A percentile compares a stretch with the other conserved stretches of the same genome.
These are phyloP conservation scores for Aspergillus eucalypticola DNA, from an alignment of 2,329 filamentous ascomycete species.

Conservation along the genomic window DNA sequence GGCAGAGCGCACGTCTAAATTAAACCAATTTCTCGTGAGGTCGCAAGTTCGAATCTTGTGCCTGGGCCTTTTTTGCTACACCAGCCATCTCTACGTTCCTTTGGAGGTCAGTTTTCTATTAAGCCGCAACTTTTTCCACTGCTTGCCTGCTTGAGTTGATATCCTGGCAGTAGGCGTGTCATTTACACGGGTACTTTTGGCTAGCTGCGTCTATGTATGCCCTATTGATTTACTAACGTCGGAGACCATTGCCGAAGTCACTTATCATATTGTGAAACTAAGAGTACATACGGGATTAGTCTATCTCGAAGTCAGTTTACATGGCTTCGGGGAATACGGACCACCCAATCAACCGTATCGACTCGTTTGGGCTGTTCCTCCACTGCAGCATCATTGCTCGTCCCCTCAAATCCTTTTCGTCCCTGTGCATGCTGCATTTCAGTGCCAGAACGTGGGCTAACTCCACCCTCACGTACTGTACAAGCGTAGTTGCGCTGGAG, in stretches of 20 bases:
- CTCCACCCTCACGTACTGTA: not conserved
- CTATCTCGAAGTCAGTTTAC: not conserved
- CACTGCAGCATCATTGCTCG: not conserved
- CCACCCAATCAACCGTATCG: not conserved
- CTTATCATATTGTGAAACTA: too few species aligned
- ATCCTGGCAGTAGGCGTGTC: too few species aligned
- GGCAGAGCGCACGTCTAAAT: not conserved
- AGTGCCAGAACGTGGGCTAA: not conserved
- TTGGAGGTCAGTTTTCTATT: not conserved
- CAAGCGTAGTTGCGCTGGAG: not conserved
- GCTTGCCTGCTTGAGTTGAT: not conserved
- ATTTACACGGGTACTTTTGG: too few species aligned
- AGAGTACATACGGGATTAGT: too few species aligned
- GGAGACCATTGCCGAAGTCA: too few species aligned
- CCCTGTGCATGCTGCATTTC: not conserved
- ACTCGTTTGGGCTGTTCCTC: not conserved
- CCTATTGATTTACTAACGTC: too few species aligned
- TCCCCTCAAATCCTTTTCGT: not conserved
- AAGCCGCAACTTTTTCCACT: not conserved
- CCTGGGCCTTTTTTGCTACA: not conserved
- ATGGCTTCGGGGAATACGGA: not conserved
- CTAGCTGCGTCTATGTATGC: too few species aligned
- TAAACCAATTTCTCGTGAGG: not conserved
- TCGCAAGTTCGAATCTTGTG: not conserved
- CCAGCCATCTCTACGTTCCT: not conserved